phyloP scores from a whole-genome alignment of 257 asterid species.

The Ophiorrhiza pumila region DNA sequence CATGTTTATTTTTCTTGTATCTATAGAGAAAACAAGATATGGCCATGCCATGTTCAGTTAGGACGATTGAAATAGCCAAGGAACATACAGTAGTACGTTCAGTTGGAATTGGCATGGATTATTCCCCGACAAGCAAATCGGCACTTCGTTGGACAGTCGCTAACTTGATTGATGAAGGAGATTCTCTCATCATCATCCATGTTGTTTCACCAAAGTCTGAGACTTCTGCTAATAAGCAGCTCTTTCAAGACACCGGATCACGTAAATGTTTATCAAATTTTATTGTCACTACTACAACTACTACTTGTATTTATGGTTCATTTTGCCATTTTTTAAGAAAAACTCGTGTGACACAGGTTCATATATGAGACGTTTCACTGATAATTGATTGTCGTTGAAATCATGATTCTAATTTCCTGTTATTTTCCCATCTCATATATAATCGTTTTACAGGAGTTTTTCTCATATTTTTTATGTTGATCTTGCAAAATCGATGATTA shows the following conservation, averaged over 20 bases:
- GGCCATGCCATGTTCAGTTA: not conserved
- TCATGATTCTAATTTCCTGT: too few species aligned
- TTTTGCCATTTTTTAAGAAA: too few species aligned
- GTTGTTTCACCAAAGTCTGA: slow-evolving; percentile 68
- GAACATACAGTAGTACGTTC: slow-evolving; percentile 53
- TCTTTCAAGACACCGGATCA: slow-evolving; percentile 73
- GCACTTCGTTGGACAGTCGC: slow-evolving; percentile 62
- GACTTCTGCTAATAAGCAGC: slow-evolving; percentile 62
- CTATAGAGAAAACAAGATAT: not conserved
- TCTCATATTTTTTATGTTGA: too few species aligned
- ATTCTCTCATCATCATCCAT: slow-evolving; percentile 55
- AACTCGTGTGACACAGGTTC: too few species aligned
- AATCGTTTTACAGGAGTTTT: too few species aligned
- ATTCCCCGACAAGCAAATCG: slow-evolving; percentile 64
- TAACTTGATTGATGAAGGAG: slow-evolving; percentile 59
- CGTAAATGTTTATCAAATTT: slow-evolving; percentile 46
- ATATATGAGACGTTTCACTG: too few species aligned
- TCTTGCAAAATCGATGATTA: not conserved
- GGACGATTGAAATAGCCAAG: slow-evolving; percentile 28
- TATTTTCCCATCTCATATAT: too few species aligned
- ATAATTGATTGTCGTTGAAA: too few species aligned
- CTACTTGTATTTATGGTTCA: not conserved
- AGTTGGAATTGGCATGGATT: slow-evolving; percentile 72
- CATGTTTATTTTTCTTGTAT: too few species aligned
- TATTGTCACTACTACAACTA: too few species aligned